Evolutionary conservation across 441 rosid species (phyloP), one percentile per base, ranked within the genome.

Genomic region (Rhodomyrtus psidioides): DNA sequence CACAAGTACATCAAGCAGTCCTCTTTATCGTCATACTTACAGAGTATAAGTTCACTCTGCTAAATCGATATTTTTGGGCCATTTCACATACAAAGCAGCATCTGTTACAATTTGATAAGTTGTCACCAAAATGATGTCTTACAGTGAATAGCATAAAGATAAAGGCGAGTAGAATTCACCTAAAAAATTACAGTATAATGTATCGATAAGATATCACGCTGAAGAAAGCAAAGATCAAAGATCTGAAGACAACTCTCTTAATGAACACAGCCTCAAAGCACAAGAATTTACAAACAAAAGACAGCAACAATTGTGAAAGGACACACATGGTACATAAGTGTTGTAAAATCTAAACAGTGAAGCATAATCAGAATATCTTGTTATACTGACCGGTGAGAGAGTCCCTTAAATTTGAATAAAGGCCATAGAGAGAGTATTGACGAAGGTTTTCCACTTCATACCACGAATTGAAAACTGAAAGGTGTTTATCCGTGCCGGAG

Each of bases 401-500:
- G 87, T 85, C 91, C 88, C 85, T 93, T 30, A 97, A 91, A 94
- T 97, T 95, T 70, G 95, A 90, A 90, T 95, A 97, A 62, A 97
- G 95, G 87, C 94, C 93, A 84, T 89, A 97, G 79, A 97, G 98
- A 1, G 99, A 97, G 91, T 94, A 96, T 88, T 97, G 99, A 54
- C 96, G 91, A 82, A 97, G 94, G 83, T 96, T 97, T 60, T 93
- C 95, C 34, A 97, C 97, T 86, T 97, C 99, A 51, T 97, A 97
- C 99, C 99, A 97, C 5, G 99, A 94, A 88, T 97, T 97, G 89
- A 97, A 91, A 16, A 89, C 94, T 9, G 96, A 88, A 86, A 92
- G 89, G 86, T 97, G 98, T 92, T 97, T 96, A 88, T 97, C 99
- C 2, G 99, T 97, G 84, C 99, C 99, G 5, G 99, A 96, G 90